Evolutionary conservation across 2,329 filamentous ascomycete genomes (phyloP), one percentile per base, ranked within the genome.

Genomic region (Orbilia oligospora): DNA sequence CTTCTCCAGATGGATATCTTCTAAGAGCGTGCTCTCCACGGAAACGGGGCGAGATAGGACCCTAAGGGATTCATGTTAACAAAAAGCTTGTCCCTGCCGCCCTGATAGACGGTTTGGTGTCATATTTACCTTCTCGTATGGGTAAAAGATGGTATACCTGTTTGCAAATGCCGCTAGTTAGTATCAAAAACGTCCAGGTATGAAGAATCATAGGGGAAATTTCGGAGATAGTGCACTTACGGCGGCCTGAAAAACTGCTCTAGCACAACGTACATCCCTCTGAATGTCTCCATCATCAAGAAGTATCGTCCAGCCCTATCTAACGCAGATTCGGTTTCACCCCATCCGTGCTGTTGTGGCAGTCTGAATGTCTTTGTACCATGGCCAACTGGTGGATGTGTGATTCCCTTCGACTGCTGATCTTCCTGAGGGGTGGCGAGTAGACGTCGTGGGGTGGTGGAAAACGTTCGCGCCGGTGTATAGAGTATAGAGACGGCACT

Each of bases 191-290:
- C 20, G n/a, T 22, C 18, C n/a, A 24, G 24, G 51, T n/a, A 30
- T 36, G 33, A 3, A 24, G n/a, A n/a, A 20, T 27, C 10, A 55
- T 18, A 12, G 22, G 5, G 36, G 12, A 41, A n/a, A 49, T 1
- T 30, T n/a, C n/a, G 22, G 63, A 16, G 18, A 6, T 10, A 9
- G n/a, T 64, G 18, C 58, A 94, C 94, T 89, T 89, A 98, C 92
- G 96, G 94, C 86, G 95, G 93, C 85, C 96, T 89, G 88, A 99
- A 98, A 89, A 92, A 99, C 88, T 99, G 95, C 89, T 99, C 96
- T 84, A 99, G 85, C 86, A 96, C 90, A 82, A 99, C 91, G 84
- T 97, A 99, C 96, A 99, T 98, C 86, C 96, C 96, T 84, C 96
- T 91, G 85, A 93, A 89, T 92, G 98, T 96, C 88, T 99, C 96